Base-by-base conservation (phyloP, 306 rosid genomes). In the Astragalus glycyphyllos region DNA sequence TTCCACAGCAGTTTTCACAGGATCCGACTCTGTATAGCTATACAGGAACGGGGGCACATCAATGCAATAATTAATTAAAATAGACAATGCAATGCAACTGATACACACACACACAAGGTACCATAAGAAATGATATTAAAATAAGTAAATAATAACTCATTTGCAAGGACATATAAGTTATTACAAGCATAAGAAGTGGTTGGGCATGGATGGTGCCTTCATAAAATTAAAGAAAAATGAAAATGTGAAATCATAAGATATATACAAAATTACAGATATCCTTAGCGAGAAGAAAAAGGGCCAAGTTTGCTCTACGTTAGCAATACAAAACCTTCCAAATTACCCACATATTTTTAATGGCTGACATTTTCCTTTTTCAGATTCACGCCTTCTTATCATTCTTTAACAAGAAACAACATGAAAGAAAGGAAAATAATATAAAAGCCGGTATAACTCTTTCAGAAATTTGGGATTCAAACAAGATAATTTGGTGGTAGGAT, bases 1-100 rank as follows among this genome's bases (percentile, higher is more conserved):
- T 72, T 87, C 95, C 58, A 72, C 92, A 0, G 89, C 95, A 79
- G 89, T 92, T 82, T 86, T 87, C 47, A 83, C 88, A 15, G 96
- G 95, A 65, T 92, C 98, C 1, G 88, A 84, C 72, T 89, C 96
- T 81, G 69, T 78, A 82, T 89, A 87, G 77, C 94, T 90, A 83
- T 65, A 64, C n/a, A 56, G 62, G 11, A 69, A 74, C 37, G 59
- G 58, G 16, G 12, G 48, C 17, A 38, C 38, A 61, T 60, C 77
- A 26, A 63, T 44, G 58, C 55, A 61, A 74, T 6, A 40, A 76
- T 54, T 68, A 77, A 66, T 44, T 49, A 35, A 65, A 61, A 64
- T 17, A 37, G 59, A 13, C 4, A 49, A 37, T 45, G 49, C 56
- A 47, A 40, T n/a, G 14, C n/a, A 57, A 57, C 20, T 63, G 40